phyloP scores from a whole-genome alignment of 179 eudicot genomes.

The Pouteria campechiana region DNA sequence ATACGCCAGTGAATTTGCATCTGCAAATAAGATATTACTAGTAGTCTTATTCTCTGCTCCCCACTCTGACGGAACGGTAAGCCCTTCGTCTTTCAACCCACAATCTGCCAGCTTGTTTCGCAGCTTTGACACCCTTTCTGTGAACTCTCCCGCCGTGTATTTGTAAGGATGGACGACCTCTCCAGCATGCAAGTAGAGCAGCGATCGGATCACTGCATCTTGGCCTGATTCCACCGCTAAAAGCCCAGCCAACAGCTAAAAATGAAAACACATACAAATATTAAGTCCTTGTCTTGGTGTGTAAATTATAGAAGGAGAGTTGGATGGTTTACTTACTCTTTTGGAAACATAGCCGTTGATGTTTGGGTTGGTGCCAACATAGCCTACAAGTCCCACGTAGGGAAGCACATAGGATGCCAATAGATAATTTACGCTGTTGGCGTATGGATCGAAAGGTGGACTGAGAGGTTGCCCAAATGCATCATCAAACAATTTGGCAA shows the following conservation, averaged over 20 bases:
- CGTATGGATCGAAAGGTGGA: conserved; percentile 78
- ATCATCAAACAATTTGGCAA: conserved; percentile 44
- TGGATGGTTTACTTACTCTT: conserved; percentile 20
- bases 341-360: conserved; percentile 37
- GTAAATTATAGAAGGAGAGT: background rate
- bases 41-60: conserved; percentile 43
- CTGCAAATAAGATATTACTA: conserved; percentile 58
- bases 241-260: conserved; percentile 78
- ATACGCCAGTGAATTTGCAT: conserved; percentile 37
- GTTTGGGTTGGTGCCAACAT: conserved; percentile 62
- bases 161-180: conserved; percentile 44
- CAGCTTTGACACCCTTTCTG: conserved; percentile 39
- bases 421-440: conserved; percentile 44
- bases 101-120: conserved; percentile 47
- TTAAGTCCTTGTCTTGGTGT: too few relatives aligned
- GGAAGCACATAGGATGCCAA: conserved; percentile 76
- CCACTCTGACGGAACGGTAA: conserved; percentile 8
- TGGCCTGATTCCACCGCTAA: conserved; percentile 86
- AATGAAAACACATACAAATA: background rate
- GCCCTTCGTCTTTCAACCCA: conserved; percentile 66
- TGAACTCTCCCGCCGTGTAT: conserved; percentile 53
- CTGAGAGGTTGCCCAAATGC: conserved; percentile 41
- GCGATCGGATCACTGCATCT: conserved; percentile 66
- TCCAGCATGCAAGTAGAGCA: conserved; percentile 40
- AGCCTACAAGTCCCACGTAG: conserved; percentile 84